phyloP scores from a whole-genome alignment of 2,329 filamentous ascomycete species.

The Aureobasidium sp. region DNA sequence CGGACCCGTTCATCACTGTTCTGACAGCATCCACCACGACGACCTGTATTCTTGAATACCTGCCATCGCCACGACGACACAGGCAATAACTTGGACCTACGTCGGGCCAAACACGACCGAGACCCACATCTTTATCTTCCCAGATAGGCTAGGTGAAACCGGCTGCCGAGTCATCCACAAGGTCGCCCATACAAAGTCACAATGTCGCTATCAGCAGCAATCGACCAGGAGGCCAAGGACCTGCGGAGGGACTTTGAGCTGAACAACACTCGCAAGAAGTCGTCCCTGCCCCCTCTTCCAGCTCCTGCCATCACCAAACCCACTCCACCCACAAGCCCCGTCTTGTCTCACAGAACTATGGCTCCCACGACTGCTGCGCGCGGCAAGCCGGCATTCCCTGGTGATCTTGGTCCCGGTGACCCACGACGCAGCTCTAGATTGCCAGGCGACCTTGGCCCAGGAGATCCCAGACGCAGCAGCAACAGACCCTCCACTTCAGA shows the following conservation, averaged over 20 bases:
- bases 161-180: not conserved
- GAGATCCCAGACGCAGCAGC: constrained; percentile 16
- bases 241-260: constrained; percentile 9
- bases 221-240: constrained; percentile 14
- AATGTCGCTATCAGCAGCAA: constrained; percentile 15
- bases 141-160: constrained; percentile 5
- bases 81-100: not conserved
- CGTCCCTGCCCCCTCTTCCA: not conserved
- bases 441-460: constrained; percentile 18
- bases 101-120: constrained; percentile 1
- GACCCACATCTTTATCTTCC: constrained; percentile 7
- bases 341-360: not conserved
- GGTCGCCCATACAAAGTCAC: not conserved
- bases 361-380: not conserved
- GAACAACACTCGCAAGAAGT: constrained; percentile 6
- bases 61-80: not conserved
- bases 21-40: not conserved
- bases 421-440: constrained; percentile 23
- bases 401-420: constrained; percentile 30
- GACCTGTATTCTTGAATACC: not conserved
- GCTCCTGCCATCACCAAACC: not conserved
- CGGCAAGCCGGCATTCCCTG: constrained; percentile 27
- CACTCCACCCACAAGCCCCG: not conserved
- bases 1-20: not conserved
- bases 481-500: constrained; percentile 1